Evolutionary conservation across 139 green algal genomes (phyloP).

Genomic region (Chlamydomonas applanata): DNA sequence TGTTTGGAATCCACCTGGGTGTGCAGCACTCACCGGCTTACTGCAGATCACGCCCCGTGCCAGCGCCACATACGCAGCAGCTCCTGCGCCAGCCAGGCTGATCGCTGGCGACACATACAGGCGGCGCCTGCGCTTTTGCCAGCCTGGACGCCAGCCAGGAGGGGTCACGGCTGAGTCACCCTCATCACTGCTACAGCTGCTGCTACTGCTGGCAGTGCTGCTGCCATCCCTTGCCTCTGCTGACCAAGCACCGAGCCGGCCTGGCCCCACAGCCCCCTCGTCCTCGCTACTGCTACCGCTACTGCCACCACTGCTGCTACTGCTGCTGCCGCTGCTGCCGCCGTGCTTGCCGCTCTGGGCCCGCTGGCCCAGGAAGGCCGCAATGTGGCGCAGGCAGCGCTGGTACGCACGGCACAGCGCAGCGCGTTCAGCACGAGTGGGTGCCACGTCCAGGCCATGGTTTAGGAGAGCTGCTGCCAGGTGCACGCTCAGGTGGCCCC

Average conservation of each 20-base stretch:
- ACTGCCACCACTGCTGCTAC: slow-evolving; percentile 4
- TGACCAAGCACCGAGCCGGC: not conserved
- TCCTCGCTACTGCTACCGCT: too few relatives aligned
- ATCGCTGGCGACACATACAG: not conserved
- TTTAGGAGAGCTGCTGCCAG: slow-evolving; percentile 8
- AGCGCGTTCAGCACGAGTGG: not conserved
- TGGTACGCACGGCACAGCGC: slow-evolving; percentile 7
- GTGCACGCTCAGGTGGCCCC: slow-evolving; percentile 9
- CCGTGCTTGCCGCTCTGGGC: not conserved
- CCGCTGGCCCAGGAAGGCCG: not conserved
- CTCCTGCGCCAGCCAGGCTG: not conserved
- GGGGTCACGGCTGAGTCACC: too few relatives aligned
- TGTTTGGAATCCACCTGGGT: too few relatives aligned
- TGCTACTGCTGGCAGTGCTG: not conserved
- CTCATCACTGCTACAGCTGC: not conserved
- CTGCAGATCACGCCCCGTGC: not conserved
- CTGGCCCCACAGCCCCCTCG: not conserved
- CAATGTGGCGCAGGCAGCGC: not conserved
- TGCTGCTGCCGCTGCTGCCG: slow-evolving; percentile 1
- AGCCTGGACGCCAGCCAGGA: too few relatives aligned
- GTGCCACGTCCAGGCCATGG: not conserved
- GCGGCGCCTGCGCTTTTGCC: too few relatives aligned
- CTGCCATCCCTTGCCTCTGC: not conserved
- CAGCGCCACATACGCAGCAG: not conserved
- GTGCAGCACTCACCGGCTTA: not conserved